Evolutionary conservation across 2,329 filamentous ascomycete genomes (phyloP), one percentile per base, ranked within the genome.

Genomic region (Ustulina deusta): DNA sequence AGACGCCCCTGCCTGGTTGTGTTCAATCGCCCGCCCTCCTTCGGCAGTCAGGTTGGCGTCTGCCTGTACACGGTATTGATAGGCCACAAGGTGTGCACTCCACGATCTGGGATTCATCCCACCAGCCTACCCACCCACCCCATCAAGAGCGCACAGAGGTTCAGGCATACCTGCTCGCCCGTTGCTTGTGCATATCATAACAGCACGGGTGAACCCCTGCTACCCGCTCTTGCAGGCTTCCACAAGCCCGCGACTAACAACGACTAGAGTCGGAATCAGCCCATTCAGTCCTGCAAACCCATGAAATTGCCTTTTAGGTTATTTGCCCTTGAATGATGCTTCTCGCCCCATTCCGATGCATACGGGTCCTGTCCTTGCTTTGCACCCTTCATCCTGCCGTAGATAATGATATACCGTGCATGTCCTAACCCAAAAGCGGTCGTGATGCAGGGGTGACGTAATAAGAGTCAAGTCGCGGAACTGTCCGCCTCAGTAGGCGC

Each of bases 161-260:
- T 38, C 17, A 68, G 54, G 59, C 61, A 63, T 74, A 68, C 69
- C 71, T 73, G 71, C 70, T 74, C 69, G 72, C 72, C 73, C 72
- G 74, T 77, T 75, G 69, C 72, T 71, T 71, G 68, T 75, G 74
- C 74, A 76, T 75, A 72, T 71, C 72, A 76, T 74, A 68, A 73
- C 72, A 74, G 70, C 71, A 70, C 73, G 76, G 75, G 76, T 75
- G 74, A 74, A 74, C 65, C 77, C 78, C 74, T 79, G 77, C 76
- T 82, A 81, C 79, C 80, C 80, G 79, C 78, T 78, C 79, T 77
- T 83, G 81, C 80, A 81, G 78, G 65, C 67, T 68, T 60, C 59
- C 66, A 71, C 68, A 69, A 68, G 68, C 69, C 65, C 68, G 60
- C 62, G 68, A 65, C 69, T 56, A 56, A 61, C 62, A 61, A 61